Evolutionary conservation across 306 rosid species (phyloP).

Genomic region (Inga leiocalycina): DNA sequence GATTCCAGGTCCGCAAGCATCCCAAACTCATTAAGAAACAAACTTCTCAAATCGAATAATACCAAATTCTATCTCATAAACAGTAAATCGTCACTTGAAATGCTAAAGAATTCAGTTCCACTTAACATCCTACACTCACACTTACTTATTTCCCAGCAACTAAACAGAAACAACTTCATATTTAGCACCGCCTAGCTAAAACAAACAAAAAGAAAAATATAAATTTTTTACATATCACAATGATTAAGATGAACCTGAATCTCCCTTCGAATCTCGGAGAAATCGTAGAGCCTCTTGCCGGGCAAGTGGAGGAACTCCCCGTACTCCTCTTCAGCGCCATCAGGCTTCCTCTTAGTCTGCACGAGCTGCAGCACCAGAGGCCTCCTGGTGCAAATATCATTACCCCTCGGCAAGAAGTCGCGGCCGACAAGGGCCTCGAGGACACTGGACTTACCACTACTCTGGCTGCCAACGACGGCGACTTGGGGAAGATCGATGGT

Average conservation of each 20-base stretch:
- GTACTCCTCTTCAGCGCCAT: constrained; percentile 73
- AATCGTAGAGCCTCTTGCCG: constrained; percentile 70
- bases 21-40: neutral
- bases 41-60: constrained; percentile 18
- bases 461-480: constrained; percentile 97
- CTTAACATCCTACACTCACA: neutral
- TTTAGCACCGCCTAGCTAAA: neutral
- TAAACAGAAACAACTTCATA: neutral
- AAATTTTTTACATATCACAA: neutral
- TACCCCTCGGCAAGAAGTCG: constrained; percentile 91
- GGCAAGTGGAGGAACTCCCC: constrained; percentile 96
- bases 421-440: constrained; percentile 97
- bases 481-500: constrained; percentile 98
- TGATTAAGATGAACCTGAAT: constrained; percentile 62
- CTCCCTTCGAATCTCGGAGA: constrained; percentile 89
- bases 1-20: neutral
- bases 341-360: constrained; percentile 66
- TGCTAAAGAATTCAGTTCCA: neutral
- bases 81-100: neutral
- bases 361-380: constrained; percentile 96
- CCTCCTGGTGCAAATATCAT: constrained; percentile 89
- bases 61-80: neutral
- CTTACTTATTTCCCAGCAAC: neutral
- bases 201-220: neutral
- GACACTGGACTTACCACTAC: constrained; percentile 99